Conservation (phyloP, 2,329 filamentous ascomycete species). For the Beauveria caledonica region DNA sequence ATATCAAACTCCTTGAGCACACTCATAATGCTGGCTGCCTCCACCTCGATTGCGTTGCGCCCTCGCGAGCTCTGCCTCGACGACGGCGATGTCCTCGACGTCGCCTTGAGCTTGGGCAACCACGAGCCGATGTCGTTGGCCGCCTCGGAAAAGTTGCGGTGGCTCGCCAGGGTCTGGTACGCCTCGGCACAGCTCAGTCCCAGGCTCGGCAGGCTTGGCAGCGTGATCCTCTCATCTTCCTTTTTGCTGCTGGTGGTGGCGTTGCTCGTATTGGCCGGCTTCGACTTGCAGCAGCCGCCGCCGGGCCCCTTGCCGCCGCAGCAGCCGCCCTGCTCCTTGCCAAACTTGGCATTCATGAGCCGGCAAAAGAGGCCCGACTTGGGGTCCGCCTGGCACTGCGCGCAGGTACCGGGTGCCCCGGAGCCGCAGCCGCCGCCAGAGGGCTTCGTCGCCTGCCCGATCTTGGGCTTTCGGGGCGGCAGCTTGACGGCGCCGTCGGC, state of each 20-base stretch:
- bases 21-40: conserved; percentile 77
- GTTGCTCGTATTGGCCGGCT: conserved; percentile 10
- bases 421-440: conserved; percentile 43
- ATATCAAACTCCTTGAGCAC: conserved; percentile 77
- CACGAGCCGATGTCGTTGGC: conserved; percentile 67
- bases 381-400: conserved; percentile 69
- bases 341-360: conserved; percentile 61
- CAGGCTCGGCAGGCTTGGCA: conserved; percentile 35
- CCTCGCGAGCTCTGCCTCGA: conserved; percentile 24
- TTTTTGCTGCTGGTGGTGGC: conserved; percentile 15
- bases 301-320: conserved; percentile 58
- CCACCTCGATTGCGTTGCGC: conserved; percentile 63
- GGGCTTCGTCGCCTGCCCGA: conserved; percentile 18
- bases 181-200: conserved; percentile 68
- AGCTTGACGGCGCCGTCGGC: conserved; percentile 54
- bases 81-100: conserved; percentile 28
- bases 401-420: conserved; percentile 69
- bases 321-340: conserved; percentile 36
- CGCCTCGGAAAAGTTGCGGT: conserved; percentile 66
- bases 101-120: conserved; percentile 64
- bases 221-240: conserved; percentile 25
- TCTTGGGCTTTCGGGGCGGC: conserved; percentile 32
- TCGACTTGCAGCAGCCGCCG: conserved; percentile 58
- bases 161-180: conserved; percentile 69
- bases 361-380: conserved; percentile 78